These are phyloP conservation scores for Wickerhamomyces canadensis DNA, from an alignment of 805 yeast species.

Conservation along the genomic window DNA sequence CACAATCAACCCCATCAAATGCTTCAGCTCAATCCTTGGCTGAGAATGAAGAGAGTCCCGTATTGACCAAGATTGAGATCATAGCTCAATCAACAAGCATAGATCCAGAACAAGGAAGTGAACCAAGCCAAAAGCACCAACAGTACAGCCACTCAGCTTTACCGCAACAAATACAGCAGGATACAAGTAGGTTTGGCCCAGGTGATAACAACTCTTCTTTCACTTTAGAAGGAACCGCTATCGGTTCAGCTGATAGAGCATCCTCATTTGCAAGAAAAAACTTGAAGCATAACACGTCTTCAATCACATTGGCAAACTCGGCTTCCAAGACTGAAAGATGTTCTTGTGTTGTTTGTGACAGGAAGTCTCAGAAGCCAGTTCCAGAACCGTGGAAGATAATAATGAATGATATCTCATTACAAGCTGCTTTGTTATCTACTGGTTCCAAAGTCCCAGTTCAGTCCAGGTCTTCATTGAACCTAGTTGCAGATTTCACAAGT, in stretches of 20 bases:
- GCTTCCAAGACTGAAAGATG: constrained; percentile 3
- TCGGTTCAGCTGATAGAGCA: neutral
- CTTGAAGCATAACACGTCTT: constrained; percentile 3
- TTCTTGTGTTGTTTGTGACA: constrained; percentile 2
- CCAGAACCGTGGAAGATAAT: constrained; percentile 27
- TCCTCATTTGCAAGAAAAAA: constrained; percentile 12
- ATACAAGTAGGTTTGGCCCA: too few relatives aligned
- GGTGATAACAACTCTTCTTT: neutral
- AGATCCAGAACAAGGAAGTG: neutral
- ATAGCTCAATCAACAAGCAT: constrained; percentile 9
- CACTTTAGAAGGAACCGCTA: neutral
- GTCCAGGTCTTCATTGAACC: constrained; percentile 10
- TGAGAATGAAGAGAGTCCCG: neutral
- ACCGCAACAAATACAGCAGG: too few relatives aligned
- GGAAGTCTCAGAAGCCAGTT: constrained; percentile 1
- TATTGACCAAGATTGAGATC: constrained; percentile 8
- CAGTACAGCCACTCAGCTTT: too few relatives aligned
- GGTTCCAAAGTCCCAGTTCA: constrained; percentile 19
- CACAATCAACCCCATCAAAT: neutral
- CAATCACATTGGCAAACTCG: constrained; percentile 3
- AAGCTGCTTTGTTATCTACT: constrained; percentile 34
- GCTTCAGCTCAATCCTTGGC: neutral
- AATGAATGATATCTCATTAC: constrained; percentile 32
- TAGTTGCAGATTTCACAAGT: constrained; percentile 21
- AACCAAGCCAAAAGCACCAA: neutral